Percentiles rank a stretch among this genome's conserved stretches.
Conservation (phyloP, 1,284 basidiomycete genomes). For the Vanrija sp. region DNA sequence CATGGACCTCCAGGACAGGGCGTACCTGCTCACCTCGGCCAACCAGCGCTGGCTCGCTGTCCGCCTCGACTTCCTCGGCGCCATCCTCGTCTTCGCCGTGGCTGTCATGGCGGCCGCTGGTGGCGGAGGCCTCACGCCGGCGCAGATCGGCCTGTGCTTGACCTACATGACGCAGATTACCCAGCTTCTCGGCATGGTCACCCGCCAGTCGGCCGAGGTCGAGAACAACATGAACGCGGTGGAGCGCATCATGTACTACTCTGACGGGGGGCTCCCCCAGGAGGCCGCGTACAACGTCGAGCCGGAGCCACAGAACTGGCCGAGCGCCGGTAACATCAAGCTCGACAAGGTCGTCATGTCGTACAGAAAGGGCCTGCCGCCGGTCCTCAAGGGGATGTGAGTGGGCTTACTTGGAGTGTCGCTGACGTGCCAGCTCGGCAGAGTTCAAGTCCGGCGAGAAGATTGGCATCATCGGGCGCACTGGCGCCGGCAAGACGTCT, state of each 20-base stretch:
- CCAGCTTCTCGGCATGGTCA: constrained; percentile 55
- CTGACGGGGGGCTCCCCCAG: constrained; percentile 56
- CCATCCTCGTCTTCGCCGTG: constrained; percentile 62
- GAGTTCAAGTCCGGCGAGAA: constrained; percentile 50
- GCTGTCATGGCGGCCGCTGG: constrained; percentile 50
- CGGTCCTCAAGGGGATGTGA: constrained; percentile 52
- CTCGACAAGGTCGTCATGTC: constrained; percentile 47
- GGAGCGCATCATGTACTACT: constrained; percentile 64
- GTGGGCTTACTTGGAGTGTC: constrained; percentile 1
- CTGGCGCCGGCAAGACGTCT: constrained; percentile 58
- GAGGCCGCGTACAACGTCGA: constrained; percentile 61
- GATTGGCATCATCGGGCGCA: constrained; percentile 54
- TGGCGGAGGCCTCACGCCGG: constrained; percentile 58
- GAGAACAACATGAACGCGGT: constrained; percentile 65
- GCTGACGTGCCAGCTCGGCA: constrained; percentile 6
- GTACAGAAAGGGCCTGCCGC: constrained; percentile 51
- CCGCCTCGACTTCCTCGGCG: constrained; percentile 70
- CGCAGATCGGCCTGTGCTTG: constrained; percentile 67
- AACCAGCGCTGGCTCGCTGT: constrained; percentile 67
- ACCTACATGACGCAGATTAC: constrained; percentile 57
- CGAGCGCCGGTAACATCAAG: constrained; percentile 31
- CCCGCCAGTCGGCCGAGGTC: constrained; percentile 60
- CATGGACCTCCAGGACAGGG: constrained; percentile 70
- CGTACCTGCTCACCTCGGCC: constrained; percentile 51
- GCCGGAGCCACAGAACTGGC: constrained; percentile 51